Percentiles rank a stretch among this genome's conserved stretches.
phyloP scores from a whole-genome alignment of 148 eudicot genomes.

The Beta vulgaris region DNA sequence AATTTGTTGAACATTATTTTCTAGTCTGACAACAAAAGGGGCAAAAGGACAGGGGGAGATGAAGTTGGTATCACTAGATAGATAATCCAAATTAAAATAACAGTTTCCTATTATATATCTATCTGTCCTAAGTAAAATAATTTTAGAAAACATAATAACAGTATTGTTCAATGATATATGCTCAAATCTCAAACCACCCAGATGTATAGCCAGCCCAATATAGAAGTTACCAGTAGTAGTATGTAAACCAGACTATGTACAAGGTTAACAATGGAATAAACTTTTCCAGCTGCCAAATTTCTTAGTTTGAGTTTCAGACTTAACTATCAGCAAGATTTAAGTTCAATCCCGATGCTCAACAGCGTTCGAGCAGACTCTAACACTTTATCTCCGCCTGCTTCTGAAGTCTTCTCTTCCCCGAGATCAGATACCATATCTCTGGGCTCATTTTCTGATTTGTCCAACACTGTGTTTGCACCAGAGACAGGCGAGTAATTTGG shows the following conservation, averaged over 20 bases:
- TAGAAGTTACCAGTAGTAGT: neutral
- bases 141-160: neutral
- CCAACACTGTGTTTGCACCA: neutral
- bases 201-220: slow-evolving; percentile 3
- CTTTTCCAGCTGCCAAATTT: neutral
- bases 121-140: neutral
- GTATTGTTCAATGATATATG: neutral
- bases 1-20: too few species aligned
- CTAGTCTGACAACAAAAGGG: neutral
- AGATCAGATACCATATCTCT: slow-evolving; percentile 27
- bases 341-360: slow-evolving; percentile 66
- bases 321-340: slow-evolving; percentile 43
- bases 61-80: neutral
- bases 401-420: slow-evolving; percentile 29
- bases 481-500: neutral
- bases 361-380: slow-evolving; percentile 51
- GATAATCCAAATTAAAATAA: neutral
- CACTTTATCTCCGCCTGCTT: slow-evolving; percentile 41
- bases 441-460: slow-evolving; percentile 30
- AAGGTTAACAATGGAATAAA: neutral
- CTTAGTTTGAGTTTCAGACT: neutral
- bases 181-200: neutral
- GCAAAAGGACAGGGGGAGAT: neutral
- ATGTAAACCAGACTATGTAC: slow-evolving; percentile 1
- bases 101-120: neutral